These are phyloP conservation scores for Cordyceps militaris DNA, from an alignment of 2,329 filamentous ascomycete species.

Conservation along the genomic window DNA sequence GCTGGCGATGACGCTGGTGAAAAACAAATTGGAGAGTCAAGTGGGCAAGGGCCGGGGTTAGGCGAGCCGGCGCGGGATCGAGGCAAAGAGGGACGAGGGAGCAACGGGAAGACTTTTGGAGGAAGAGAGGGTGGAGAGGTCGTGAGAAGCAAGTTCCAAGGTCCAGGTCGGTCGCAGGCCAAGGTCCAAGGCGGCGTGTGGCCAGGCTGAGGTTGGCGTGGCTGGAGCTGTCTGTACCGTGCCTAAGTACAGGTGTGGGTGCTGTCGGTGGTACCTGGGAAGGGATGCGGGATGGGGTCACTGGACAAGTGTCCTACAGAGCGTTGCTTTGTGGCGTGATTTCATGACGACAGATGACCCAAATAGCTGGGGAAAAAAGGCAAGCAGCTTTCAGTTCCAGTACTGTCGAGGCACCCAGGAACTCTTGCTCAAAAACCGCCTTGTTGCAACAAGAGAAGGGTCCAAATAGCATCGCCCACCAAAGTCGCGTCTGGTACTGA, in stretches of 20 bases:
- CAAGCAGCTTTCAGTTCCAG: neutral
- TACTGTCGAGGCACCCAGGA: neutral
- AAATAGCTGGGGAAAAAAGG: neutral
- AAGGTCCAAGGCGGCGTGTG: neutral
- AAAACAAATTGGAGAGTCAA: slow-evolving; percentile 11
- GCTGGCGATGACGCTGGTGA: slow-evolving; percentile 12
- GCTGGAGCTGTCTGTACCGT: neutral
- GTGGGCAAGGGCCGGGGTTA: slow-evolving; percentile 6
- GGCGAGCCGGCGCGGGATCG: slow-evolving; percentile 8
- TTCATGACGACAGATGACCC: neutral
- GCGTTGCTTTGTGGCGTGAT: neutral
- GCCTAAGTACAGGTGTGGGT: neutral
- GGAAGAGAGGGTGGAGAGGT: neutral
- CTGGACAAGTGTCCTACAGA: neutral
- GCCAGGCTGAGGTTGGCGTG: slow-evolving; percentile 2
- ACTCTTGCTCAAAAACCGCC: no score
- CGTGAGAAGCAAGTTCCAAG: neutral
- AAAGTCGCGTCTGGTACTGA: no score
- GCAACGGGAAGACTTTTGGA: neutral
- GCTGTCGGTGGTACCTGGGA: neutral
- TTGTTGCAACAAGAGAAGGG: no score
- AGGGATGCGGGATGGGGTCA: neutral
- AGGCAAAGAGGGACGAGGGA: neutral
- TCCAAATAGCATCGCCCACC: no score
- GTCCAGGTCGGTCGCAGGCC: neutral